Evolutionary conservation across 1,139 yeast species (phyloP).

Genomic region (Yamadazyma siamensis): DNA sequence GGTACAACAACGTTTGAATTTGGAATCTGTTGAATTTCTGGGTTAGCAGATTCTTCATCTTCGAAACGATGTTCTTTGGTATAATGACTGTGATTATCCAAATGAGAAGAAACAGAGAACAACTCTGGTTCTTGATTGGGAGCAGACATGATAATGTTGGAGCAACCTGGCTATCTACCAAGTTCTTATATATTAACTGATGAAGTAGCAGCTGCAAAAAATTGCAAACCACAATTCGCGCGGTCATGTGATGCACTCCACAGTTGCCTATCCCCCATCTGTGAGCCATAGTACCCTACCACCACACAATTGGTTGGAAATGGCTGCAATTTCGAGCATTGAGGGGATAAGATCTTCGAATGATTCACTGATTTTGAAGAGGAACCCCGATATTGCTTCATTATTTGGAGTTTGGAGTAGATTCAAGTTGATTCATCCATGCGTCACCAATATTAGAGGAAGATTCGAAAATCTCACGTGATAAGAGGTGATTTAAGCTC

Average conservation of each 20-base stretch:
- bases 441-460: neutral
- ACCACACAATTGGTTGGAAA: no score
- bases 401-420: no score
- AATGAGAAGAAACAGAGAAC: slow-evolving; percentile 8
- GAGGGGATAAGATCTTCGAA: no score
- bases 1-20: slow-evolving; percentile 23
- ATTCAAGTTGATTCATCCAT: neutral
- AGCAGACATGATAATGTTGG: neutral
- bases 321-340: no score
- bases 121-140: slow-evolving; percentile 7
- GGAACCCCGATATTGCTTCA: no score
- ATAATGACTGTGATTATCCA: slow-evolving; percentile 5
- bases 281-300: no score
- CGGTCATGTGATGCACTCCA: neutral
- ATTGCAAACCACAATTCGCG: neutral
- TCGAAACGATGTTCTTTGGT: slow-evolving; percentile 8
- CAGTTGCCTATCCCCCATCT: no score
- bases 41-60: slow-evolving; percentile 3
- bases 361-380: no score
- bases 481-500: neutral
- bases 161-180: neutral
- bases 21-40: slow-evolving; percentile 1
- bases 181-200: neutral
- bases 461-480: slow-evolving; percentile 4
- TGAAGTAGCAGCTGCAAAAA: neutral